phyloP scores from a whole-genome alignment of 768 basidiomycete genomes.

The Floccularia luteovirens region DNA sequence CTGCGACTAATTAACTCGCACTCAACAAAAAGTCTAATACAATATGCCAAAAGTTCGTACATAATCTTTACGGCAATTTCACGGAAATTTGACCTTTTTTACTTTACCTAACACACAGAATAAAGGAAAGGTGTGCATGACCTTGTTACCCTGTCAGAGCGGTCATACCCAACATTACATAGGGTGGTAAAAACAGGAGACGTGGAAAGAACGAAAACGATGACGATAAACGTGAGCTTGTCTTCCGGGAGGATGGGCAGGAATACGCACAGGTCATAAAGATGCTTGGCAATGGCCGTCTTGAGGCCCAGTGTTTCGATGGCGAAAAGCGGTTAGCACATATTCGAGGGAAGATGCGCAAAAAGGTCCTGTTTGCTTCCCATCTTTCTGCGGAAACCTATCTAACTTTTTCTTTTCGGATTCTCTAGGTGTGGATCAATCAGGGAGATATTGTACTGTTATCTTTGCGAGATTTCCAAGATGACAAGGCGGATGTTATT shows the following conservation, averaged over 20 bases:
- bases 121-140: conserved; percentile 58
- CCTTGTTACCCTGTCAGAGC: not conserved
- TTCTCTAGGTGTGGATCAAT: conserved; percentile 91
- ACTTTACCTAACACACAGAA: conserved; percentile 33
- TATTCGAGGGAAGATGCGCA: conserved; percentile 98
- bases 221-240: conserved; percentile 95
- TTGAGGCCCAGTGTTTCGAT: conserved; percentile 97
- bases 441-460: conserved; percentile 95
- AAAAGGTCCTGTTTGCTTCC: conserved; percentile 65
- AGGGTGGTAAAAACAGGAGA: conserved; percentile 99
- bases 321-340: conserved; percentile 97
- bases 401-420: conserved; percentile 3
- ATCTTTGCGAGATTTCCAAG: conserved; percentile 97
- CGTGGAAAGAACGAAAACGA: conserved; percentile 99
- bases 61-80: not conserved
- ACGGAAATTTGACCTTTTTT: not conserved
- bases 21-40: not conserved
- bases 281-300: conserved; percentile 96
- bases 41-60: conserved; percentile 12
- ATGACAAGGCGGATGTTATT: conserved; percentile 98
- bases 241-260: conserved; percentile 98
- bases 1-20: not conserved
- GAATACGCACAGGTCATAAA: conserved; percentile 98
- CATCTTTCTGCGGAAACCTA: not conserved
- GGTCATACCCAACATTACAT: conserved; percentile 1